phyloP scores from a whole-genome alignment of 768 basidiomycete genomes.

The Russula foetens region DNA sequence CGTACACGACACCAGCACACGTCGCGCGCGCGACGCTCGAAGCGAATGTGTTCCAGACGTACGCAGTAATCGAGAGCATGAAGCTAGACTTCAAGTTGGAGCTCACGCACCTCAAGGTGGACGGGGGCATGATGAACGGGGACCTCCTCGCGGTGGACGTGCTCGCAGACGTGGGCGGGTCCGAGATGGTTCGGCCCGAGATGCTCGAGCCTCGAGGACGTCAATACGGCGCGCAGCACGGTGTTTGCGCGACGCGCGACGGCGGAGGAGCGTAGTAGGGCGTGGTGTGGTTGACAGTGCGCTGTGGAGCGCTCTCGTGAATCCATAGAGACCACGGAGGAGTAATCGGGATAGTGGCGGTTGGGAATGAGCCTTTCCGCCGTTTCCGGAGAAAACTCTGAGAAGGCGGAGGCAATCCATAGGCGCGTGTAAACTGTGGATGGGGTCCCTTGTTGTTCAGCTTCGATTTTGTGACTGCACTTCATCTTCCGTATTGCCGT shows the following conservation, averaged over 20 bases:
- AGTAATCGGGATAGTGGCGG: neutral
- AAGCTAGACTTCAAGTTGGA: constrained; percentile 77
- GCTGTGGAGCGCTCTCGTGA: constrained; percentile 78
- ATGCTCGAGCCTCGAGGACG: constrained; percentile 89
- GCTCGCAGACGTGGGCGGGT: constrained; percentile 85
- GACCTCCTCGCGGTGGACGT: constrained; percentile 83
- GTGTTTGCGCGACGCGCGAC: constrained; percentile 54
- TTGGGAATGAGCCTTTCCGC: neutral
- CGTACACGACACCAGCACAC: constrained; percentile 87
- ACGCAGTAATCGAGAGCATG: constrained; percentile 94
- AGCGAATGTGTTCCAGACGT: constrained; percentile 93
- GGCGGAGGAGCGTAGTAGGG: constrained; percentile 48
- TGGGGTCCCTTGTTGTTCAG: no score
- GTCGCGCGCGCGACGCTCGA: constrained; percentile 93
- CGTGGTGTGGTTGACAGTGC: constrained; percentile 78
- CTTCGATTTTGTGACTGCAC: no score
- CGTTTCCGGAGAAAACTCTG: no score
- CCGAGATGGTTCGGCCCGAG: constrained; percentile 83
- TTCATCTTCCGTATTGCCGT: no score
- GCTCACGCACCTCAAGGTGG: constrained; percentile 84
- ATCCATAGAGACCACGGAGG: constrained; percentile 60
- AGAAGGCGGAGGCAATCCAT: neutral
- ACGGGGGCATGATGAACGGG: constrained; percentile 97
- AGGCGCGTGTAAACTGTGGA: neutral
- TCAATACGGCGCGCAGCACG: constrained; percentile 77